Percentiles rank a stretch among this genome's conserved stretches.
phyloP scores from a whole-genome alignment of 2,329 filamentous ascomycete genomes.

The Dactylonectria estremocensis region DNA sequence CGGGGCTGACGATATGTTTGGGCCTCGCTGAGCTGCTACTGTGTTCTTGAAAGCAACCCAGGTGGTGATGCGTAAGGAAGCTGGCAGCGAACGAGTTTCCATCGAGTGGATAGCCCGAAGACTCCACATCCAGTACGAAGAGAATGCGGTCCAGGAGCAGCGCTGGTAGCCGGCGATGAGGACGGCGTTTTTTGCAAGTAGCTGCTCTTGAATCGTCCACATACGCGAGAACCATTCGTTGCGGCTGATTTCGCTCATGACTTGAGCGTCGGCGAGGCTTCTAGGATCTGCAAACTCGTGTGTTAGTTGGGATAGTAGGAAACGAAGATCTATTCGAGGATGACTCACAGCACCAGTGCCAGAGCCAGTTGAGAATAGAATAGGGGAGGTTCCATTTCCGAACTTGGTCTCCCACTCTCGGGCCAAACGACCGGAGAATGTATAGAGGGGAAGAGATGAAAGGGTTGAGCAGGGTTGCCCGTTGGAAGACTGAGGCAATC shows the following conservation, averaged over 20 bases:
- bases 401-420: constrained; percentile 32
- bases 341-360: constrained; percentile 29
- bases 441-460: constrained; percentile 35
- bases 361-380: constrained; percentile 31
- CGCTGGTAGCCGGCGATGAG: constrained; percentile 23
- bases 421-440: constrained; percentile 29
- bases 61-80: constrained; percentile 29
- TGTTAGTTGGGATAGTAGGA: constrained; percentile 18
- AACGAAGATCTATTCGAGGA: constrained; percentile 44
- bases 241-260: constrained; percentile 31
- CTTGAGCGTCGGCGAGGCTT: constrained; percentile 28
- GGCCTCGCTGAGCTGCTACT: constrained; percentile 15
- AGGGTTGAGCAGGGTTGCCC: constrained; percentile 54
- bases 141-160: constrained; percentile 35
- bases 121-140: constrained; percentile 38
- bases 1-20: constrained; percentile 21
- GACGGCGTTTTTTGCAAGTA: constrained; percentile 31
- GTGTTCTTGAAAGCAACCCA: constrained; percentile 36
- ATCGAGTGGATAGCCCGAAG: constrained; percentile 30
- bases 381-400: constrained; percentile 37
- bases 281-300: constrained; percentile 3
- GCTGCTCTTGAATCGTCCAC: constrained; percentile 41
- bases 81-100: constrained; percentile 21
- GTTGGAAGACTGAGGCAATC: constrained; percentile 26
- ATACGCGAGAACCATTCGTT: constrained; percentile 40